Evolutionary conservation across 1,284 basidiomycete genomes (phyloP).

Genomic region (Abortiporus biennis): DNA sequence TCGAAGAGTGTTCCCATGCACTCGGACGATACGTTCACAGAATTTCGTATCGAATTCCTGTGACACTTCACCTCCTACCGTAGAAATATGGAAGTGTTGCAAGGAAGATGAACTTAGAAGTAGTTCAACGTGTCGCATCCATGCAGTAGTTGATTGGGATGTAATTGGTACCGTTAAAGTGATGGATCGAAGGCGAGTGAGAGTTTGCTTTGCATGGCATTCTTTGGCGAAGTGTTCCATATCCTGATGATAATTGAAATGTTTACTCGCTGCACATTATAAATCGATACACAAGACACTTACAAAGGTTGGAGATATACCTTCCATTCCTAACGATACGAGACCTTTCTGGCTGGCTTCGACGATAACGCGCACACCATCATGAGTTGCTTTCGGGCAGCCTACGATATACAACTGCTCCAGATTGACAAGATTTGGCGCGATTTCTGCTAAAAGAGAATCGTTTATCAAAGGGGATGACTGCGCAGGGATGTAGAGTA

Average conservation of each 20-base stretch:
- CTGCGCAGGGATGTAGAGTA: conserved; percentile 25
- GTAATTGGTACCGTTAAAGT: conserved; percentile 47
- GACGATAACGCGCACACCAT: conserved; percentile 46
- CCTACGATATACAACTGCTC: conserved; percentile 55
- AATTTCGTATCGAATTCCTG: conserved; percentile 38
- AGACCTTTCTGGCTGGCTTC: conserved; percentile 39
- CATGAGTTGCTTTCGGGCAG: conserved; percentile 61
- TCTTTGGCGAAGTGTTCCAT: conserved; percentile 38
- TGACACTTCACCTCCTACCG: conserved; percentile 35
- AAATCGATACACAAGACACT: conserved; percentile 16
- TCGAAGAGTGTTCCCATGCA: conserved; percentile 44
- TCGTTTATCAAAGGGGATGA: conserved; percentile 53
- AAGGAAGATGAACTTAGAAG: conserved; percentile 46
- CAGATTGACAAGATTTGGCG: conserved; percentile 40
- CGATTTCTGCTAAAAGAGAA: conserved; percentile 37
- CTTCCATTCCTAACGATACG: conserved; percentile 51
- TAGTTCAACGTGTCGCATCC: conserved; percentile 35
- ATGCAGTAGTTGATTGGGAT: conserved; percentile 29
- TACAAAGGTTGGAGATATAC: conserved; percentile 58
- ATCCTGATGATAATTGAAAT: conserved; percentile 31
- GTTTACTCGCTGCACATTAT: not conserved
- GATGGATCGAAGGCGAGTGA: conserved; percentile 44
- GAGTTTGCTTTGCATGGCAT: conserved; percentile 28
- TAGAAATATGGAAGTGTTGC: conserved; percentile 57
- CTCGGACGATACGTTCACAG: conserved; percentile 39